Percentiles rank a stretch among this genome's conserved stretches.
phyloP scores from a whole-genome alignment of 441 rosid species.

The Breynia disticha region DNA sequence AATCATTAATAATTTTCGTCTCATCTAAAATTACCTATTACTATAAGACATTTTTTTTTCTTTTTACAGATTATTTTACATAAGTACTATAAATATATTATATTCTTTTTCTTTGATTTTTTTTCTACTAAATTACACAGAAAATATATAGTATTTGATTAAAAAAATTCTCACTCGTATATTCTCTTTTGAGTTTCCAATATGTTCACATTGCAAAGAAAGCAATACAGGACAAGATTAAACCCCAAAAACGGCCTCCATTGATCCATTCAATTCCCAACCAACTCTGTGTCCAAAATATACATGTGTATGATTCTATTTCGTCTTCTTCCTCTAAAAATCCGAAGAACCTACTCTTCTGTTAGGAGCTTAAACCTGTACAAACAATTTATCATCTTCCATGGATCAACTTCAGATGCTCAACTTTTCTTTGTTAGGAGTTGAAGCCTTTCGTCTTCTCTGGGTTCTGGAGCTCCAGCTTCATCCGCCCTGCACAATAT shows the following conservation, averaged over 20 bases:
- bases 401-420: slow-evolving; percentile 22
- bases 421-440: slow-evolving; percentile 20
- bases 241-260: slow-evolving; percentile 10
- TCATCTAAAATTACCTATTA: too few species aligned
- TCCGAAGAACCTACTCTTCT: slow-evolving; percentile 35
- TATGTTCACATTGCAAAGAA: slow-evolving; percentile 15
- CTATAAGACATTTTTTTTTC: too few species aligned
- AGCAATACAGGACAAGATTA: background rate
- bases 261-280: slow-evolving; percentile 19
- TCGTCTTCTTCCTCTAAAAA: slow-evolving; percentile 41
- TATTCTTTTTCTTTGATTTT: too few species aligned
- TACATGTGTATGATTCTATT: slow-evolving; percentile 26
- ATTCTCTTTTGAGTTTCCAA: too few species aligned
- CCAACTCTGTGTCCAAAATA: slow-evolving; percentile 13
- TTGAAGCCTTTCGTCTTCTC: slow-evolving; percentile 10
- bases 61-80: too few species aligned
- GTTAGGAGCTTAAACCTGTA: slow-evolving; percentile 46
- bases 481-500: slow-evolving; percentile 40
- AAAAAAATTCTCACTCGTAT: too few species aligned
- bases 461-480: slow-evolving; percentile 46
- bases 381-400: slow-evolving; percentile 19
- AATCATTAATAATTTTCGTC: too few species aligned
- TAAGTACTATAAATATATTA: too few species aligned
- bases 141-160: too few species aligned
- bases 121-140: too few species aligned